A percentile compares a stretch with the other conserved stretches of the same genome.
phyloP scores from a whole-genome alignment of 257 asterid species.

The Phtheirospermum japonicum region DNA sequence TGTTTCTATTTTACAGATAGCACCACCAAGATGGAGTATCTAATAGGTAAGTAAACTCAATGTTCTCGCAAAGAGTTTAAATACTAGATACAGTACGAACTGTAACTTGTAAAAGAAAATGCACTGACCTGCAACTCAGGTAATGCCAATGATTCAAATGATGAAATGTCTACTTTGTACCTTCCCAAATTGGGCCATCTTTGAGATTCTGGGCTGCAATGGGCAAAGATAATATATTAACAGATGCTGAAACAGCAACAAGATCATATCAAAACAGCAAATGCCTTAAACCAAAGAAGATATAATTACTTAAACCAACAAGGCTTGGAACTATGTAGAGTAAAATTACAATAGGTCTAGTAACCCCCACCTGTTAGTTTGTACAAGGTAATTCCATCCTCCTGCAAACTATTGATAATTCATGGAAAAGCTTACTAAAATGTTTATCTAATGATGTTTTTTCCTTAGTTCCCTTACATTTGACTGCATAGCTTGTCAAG shows the following conservation, averaged over 20 bases:
- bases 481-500: background rate
- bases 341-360: background rate
- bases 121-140: conserved; percentile 81
- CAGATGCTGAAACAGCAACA: conserved; percentile 15
- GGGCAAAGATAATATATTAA: conserved; percentile 26
- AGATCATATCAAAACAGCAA: background rate
- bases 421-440: background rate
- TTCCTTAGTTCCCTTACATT: background rate
- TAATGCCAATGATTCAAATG: conserved; percentile 79
- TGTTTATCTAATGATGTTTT: no score
- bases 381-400: background rate
- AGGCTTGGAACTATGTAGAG: background rate
- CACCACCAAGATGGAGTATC: no score
- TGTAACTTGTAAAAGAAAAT: conserved; percentile 12
- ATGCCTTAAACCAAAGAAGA: background rate
- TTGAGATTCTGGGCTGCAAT: conserved; percentile 60
- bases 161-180: conserved; percentile 75
- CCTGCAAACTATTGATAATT: background rate
- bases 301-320: background rate
- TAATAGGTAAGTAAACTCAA: conserved; percentile 1
- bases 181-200: conserved; percentile 91
- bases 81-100: background rate
- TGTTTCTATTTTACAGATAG: no score
- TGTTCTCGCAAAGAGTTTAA: conserved; percentile 3
- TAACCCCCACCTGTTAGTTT: background rate